Evolutionary conservation across 306 rosid species (phyloP).

Genomic region (Gillenia trifoliata): DNA sequence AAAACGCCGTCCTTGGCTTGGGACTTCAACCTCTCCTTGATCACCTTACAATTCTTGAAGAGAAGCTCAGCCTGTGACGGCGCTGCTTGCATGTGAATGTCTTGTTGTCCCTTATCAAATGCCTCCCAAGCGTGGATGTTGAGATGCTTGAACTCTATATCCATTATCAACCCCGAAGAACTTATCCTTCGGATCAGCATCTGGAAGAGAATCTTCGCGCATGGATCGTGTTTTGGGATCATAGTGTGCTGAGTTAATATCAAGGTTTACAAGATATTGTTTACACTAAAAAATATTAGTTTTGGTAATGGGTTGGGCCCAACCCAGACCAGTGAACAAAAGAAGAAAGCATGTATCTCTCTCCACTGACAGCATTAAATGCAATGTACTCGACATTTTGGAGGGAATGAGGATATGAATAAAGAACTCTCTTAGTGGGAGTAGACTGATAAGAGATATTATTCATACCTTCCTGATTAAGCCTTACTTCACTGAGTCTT

Average conservation of each 20-base stretch:
- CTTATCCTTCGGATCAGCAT: conserved; percentile 64
- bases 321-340: no score
- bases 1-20: conserved; percentile 50
- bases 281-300: no score
- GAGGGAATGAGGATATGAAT: no score
- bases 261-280: conserved; percentile 61
- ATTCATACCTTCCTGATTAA: no score
- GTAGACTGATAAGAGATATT: no score
- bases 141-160: conserved; percentile 52
- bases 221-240: conserved; percentile 65
- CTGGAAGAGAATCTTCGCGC: conserved; percentile 69
- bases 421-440: no score
- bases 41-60: conserved; percentile 49
- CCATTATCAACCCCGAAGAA: conserved; percentile 58
- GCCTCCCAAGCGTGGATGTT: conserved; percentile 61
- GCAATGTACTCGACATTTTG: no score
- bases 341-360: no score
- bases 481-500: no score
- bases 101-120: conserved; percentile 70
- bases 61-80: conserved; percentile 76
- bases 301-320: no score
- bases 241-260: conserved; percentile 53
- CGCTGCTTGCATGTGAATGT: conserved; percentile 71
- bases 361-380: no score
- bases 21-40: conserved; percentile 53